Evolutionary conservation across 163 green algal genomes (phyloP).

Genomic region (Scenedesmus sp.): DNA sequence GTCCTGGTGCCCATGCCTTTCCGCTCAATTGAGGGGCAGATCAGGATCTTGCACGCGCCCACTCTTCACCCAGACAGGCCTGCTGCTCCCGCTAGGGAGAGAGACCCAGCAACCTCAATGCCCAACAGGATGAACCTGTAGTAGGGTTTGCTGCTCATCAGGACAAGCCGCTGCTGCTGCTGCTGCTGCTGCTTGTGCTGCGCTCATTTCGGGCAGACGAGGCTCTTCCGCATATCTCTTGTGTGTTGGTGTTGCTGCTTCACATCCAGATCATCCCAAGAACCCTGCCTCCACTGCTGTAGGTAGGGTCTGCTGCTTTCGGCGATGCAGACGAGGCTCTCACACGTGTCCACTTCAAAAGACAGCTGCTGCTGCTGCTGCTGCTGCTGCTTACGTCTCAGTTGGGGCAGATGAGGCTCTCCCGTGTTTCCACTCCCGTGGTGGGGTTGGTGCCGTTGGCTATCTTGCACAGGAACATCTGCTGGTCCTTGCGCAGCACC

Average conservation of each 20-base stretch:
- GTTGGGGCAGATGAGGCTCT: constrained; percentile 80
- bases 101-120: no score
- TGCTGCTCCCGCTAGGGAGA: no score
- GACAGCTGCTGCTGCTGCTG: not conserved
- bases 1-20: no score
- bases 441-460: constrained; percentile 86
- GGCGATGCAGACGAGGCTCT: constrained; percentile 70
- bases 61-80: no score
- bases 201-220: constrained; percentile 68
- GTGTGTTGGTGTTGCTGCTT: not conserved
- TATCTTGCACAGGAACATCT: constrained; percentile 81
- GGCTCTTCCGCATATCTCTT: constrained; percentile 77
- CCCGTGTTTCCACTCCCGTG: constrained; percentile 86
- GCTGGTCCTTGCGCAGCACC: constrained; percentile 60
- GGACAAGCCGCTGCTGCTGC: no score
- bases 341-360: not conserved
- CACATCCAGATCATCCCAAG: not conserved
- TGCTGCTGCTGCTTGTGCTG: no score
- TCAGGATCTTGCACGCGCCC: no score
- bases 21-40: no score
- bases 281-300: not conserved
- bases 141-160: no score
- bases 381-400: not conserved
- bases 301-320: no score
- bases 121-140: no score